phyloP scores from a whole-genome alignment of 306 rosid genomes.

The Vachellia pachyceras region DNA sequence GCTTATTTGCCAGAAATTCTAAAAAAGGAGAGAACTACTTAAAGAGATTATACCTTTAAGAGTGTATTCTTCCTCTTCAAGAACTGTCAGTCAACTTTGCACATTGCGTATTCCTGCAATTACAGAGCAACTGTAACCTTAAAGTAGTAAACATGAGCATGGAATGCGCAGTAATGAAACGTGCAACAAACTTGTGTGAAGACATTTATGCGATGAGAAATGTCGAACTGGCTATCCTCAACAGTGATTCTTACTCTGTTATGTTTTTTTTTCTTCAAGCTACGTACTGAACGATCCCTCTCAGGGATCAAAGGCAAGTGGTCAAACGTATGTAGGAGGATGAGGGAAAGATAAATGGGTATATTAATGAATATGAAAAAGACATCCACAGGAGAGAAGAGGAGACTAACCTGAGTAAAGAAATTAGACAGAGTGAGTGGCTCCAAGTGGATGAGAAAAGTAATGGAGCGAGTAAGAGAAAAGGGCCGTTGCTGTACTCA shows the following conservation, averaged over 20 bases:
- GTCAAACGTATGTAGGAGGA: constrained; percentile 28
- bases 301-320: constrained; percentile 2
- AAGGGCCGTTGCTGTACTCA: constrained; percentile 36
- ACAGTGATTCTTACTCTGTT: not conserved
- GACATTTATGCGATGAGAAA: constrained; percentile 24
- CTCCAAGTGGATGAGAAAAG: constrained; percentile 38
- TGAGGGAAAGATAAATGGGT: constrained; percentile 21
- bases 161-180: constrained; percentile 17
- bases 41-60: constrained; percentile 27
- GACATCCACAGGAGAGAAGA: constrained; percentile 16
- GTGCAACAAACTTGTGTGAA: constrained; percentile 13
- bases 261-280: not conserved
- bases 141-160: constrained; percentile 24
- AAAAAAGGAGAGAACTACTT: not conserved
- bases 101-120: constrained; percentile 47
- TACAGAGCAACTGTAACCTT: constrained; percentile 41
- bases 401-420: constrained; percentile 39
- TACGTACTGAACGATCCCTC: not conserved
- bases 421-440: constrained; percentile 35
- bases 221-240: constrained; percentile 16
- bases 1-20: constrained; percentile 11
- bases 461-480: constrained; percentile 18
- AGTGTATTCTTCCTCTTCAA: constrained; percentile 23
- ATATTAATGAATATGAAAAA: not conserved
- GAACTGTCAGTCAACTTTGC: constrained; percentile 37